Evolutionary conservation across 345 rosid genomes (phyloP), one percentile per base, ranked within the genome.

Genomic region (Geranium rotundifolium): DNA sequence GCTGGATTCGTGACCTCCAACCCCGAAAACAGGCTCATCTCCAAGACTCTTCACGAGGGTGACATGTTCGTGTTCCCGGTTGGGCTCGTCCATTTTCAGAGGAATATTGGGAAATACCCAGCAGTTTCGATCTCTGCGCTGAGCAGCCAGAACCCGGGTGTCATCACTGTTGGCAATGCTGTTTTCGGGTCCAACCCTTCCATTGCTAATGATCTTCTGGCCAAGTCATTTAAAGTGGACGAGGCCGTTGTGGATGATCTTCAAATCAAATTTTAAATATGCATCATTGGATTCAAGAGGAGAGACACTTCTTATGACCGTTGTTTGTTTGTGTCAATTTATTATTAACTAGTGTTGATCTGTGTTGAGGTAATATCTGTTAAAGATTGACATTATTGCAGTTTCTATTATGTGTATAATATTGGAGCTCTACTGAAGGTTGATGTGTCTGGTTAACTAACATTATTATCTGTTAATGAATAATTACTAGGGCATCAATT

Each of bases 151-250:
- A 76, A 72, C 37, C 63, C 80, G 0, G 67, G 79, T 5, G 63
- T 59, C 7, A 9, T 71, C 67, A 56, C 65, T 5, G 29, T 68
- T 30, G 61, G 68, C 4, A 63, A 76, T 19, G 54, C 74, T 1
- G 62, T 69, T 20, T 76, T 76, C 31, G 76, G 76, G 5, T 76
- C 74, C 0, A 17, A 57, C 19, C 69, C 80, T 0, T 9, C 54
- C 4, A 64, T 76, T 23, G 27, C 60, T 6, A 17, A 20, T 16
- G 72, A 72, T 46, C 19, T 66, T 61, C 72, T 72, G 2, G 69
- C 72, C 37, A 76, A 20, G 72, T 73, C 74, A 15, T 69, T 76
- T n/a, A 74, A 66, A 52, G 50, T 63, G 18, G 76, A 72, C 27
- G 60, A 66, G 69, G 15, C 65, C 5, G 50, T 60, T 0, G 19